A percentile compares a stretch with the other conserved stretches of the same genome.
phyloP scores from a whole-genome alignment of 1,284 basidiomycete genomes.

The Ganoderma multipileum region DNA sequence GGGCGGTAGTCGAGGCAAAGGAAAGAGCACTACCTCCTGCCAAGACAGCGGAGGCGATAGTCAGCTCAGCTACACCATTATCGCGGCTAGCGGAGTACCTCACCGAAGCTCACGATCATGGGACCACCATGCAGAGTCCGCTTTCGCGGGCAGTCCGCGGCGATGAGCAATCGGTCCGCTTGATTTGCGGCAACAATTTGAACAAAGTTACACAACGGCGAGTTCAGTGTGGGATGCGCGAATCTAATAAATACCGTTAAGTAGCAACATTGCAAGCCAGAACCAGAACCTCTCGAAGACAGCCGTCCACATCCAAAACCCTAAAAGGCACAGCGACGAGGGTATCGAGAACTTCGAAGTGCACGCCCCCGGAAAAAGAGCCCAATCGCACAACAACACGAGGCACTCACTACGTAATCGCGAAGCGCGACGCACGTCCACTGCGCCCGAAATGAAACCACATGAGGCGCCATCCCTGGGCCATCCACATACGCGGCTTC shows the following conservation, averaged over 20 bases:
- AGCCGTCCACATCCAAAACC: background rate
- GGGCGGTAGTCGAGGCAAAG: too few species aligned
- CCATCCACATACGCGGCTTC: background rate
- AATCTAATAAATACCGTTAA: background rate
- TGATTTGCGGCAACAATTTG: background rate
- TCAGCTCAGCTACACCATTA: background rate
- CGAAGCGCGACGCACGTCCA: slow-evolving; percentile 5
- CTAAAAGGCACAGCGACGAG: slow-evolving; percentile 1
- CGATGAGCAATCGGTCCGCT: too few species aligned
- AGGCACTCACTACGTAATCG: slow-evolving; percentile 14
- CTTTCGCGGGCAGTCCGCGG: too few species aligned
- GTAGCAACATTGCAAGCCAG: background rate
- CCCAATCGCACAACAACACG: background rate
- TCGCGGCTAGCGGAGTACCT: too few species aligned
- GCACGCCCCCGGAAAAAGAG: background rate
- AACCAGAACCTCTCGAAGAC: background rate
- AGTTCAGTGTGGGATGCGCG: background rate
- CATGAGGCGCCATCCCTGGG: background rate
- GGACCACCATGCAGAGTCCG: too few species aligned
- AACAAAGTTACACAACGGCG: background rate
- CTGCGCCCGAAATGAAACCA: slow-evolving; percentile 9
- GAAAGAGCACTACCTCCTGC: too few species aligned
- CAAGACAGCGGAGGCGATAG: background rate
- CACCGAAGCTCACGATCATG: too few species aligned
- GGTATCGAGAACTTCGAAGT: background rate